These are phyloP conservation scores for Melampsora larici-populina DNA, from an alignment of 1,284 basidiomycete genomes.

Conservation along the genomic window DNA sequence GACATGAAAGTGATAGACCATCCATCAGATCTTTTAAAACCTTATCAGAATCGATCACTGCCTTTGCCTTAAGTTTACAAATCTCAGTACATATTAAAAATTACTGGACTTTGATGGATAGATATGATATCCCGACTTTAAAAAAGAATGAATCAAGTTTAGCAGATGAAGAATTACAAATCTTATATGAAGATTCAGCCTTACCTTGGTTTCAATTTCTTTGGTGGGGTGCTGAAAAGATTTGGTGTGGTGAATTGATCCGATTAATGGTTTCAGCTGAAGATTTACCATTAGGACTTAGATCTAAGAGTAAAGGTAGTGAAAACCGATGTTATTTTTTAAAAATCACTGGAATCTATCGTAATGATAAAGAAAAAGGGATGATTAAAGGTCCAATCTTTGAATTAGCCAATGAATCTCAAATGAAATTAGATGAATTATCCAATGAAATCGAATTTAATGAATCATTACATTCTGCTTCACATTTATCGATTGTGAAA, in stretches of 20 bases:
- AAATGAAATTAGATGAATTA: conserved; percentile 3
- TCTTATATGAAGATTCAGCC: conserved; percentile 26
- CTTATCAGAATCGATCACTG: conserved; percentile 41
- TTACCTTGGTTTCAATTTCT: conserved; percentile 46
- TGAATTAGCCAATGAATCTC: conserved; percentile 14
- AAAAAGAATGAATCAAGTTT: conserved; percentile 13
- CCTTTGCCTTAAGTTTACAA: conserved; percentile 46
- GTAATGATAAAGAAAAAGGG: conserved; percentile 31
- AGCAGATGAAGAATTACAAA: conserved; percentile 16
- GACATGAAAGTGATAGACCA: conserved; percentile 19
- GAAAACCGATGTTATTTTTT: conserved; percentile 34
- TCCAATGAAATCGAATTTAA: conserved; percentile 8
- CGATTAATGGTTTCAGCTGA: conserved; percentile 42
- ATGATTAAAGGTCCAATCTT: conserved; percentile 41
- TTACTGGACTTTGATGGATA: conserved; percentile 23
- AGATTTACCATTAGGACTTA: conserved; percentile 19
- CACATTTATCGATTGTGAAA: conserved; percentile 7
- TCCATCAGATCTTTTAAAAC: conserved; percentile 23
- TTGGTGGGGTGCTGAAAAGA: conserved; percentile 46
- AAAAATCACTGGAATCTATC: conserved; percentile 38
- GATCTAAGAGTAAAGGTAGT: background rate
- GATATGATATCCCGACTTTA: conserved; percentile 37
- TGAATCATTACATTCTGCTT: background rate
- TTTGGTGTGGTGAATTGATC: conserved; percentile 48
- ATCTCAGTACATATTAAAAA: conserved; percentile 45